Evolutionary conservation across 1,284 basidiomycete species (phyloP).

Genomic region (Ganoderma leucocontextum): DNA sequence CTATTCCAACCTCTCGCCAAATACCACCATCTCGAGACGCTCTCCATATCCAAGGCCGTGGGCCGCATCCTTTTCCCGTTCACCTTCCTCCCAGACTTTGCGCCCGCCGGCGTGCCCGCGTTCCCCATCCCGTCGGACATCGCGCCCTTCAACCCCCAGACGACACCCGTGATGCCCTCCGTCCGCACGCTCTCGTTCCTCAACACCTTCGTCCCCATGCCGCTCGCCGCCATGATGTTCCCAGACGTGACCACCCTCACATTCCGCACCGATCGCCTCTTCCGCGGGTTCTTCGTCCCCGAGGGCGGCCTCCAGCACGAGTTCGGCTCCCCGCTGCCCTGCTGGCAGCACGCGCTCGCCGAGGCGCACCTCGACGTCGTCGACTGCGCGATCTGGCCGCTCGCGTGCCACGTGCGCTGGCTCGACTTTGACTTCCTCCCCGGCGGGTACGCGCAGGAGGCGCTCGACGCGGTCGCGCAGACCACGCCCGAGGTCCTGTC

Average conservation of each 20-base stretch:
- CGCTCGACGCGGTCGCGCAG: slow-evolving; percentile 15
- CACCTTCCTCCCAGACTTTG: background rate
- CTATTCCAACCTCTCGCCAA: slow-evolving; percentile 16
- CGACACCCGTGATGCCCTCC: slow-evolving; percentile 12
- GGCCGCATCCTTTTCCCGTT: slow-evolving; percentile 4
- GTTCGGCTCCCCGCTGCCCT: background rate
- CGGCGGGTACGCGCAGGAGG: slow-evolving; percentile 15
- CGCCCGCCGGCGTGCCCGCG: background rate
- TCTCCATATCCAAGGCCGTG: slow-evolving; percentile 18
- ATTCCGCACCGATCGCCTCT: slow-evolving; percentile 20
- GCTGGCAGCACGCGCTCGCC: slow-evolving; percentile 21
- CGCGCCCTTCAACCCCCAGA: background rate
- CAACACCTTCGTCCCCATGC: slow-evolving; percentile 15
- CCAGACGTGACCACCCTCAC: slow-evolving; percentile 17
- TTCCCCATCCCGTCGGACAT: background rate
- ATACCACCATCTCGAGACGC: slow-evolving; percentile 8
- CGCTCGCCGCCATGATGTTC: slow-evolving; percentile 15
- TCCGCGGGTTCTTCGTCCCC: slow-evolving; percentile 9
- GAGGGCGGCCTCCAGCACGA: background rate
- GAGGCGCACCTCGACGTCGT: slow-evolving; percentile 25
- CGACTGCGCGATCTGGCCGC: slow-evolving; percentile 24
- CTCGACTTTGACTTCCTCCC: slow-evolving; percentile 25
- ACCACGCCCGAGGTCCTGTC: slow-evolving; percentile 20
- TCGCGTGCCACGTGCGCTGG: slow-evolving; percentile 20
- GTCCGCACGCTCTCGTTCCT: slow-evolving; percentile 19